Percentiles rank a stretch among this genome's conserved stretches.
Evolutionary conservation across 768 basidiomycete genomes (phyloP).

Genomic region (Favolaschia claudopus): DNA sequence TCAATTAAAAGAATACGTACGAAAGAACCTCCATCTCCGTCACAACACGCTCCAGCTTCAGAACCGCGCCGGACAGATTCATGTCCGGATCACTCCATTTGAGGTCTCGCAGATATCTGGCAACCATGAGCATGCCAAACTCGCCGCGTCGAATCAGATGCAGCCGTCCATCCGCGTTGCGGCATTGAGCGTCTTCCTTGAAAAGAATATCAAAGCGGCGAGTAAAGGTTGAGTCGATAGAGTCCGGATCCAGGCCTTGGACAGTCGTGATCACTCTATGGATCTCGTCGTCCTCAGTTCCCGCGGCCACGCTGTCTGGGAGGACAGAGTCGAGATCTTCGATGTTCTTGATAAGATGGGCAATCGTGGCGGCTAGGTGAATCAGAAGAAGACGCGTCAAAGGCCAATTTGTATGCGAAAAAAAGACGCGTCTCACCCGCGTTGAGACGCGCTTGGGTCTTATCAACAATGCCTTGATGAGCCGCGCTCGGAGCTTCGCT

Average conservation of each 20-base stretch:
- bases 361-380: not conserved
- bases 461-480: not conserved
- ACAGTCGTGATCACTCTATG: constrained; percentile 1
- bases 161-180: not conserved
- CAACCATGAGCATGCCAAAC: not conserved
- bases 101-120: not conserved
- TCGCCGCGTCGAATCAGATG: constrained; percentile 5
- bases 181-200: not conserved
- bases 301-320: not conserved
- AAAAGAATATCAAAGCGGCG: constrained; percentile 16
- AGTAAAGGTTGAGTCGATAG: constrained; percentile 2
- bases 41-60: constrained; percentile 1
- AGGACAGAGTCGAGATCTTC: not conserved
- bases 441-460: not conserved
- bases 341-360: not conserved
- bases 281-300: constrained; percentile 6
- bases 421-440: not conserved
- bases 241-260: not conserved
- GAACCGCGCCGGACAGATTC: not conserved
- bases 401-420: too few species aligned
- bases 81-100: not conserved
- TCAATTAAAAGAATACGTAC: not conserved
- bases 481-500: constrained; percentile 5
- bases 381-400: not conserved
- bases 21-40: constrained; percentile 7